Base-by-base conservation (phyloP, 2,329 filamentous ascomycete genomes). In the Canariomyces notabilis region DNA sequence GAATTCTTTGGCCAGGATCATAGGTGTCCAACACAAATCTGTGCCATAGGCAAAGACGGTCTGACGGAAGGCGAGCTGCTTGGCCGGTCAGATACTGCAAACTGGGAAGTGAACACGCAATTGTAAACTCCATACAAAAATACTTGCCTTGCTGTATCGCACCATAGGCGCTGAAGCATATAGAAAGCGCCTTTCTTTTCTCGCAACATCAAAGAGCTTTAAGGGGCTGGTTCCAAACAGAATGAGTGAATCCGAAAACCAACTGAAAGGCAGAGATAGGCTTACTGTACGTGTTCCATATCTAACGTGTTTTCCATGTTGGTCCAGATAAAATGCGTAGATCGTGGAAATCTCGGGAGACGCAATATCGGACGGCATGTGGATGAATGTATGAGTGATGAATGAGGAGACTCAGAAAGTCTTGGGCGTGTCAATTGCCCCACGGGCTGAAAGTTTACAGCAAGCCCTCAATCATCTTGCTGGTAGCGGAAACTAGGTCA, bases 1-100 rank as follows among this genome's bases (percentile, higher is more conserved):
- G 61, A 84, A 85, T 59, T 84, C 81, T 58, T 83, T 84, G 42
- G 81, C 80, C 3, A 84, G 67, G 44, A 84, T 79, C 83, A 87
- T 87, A 35, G 83, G 83, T 2, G 82, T 85, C 77, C 83, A 87
- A 54, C 77, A 80, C 6, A 87, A 61, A 61, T 87, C 82, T 14
- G 77, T 76, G 38, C 76, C 78, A 61, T 83, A 86, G 38, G 76
- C 69, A 51, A 80, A 73, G 3, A 82, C 79, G 0, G 83, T 82
- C 55, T 85, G 76, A 38, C 83, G 76, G 59, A 87, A 87, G 37
- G 83, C 82, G 34, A 87, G 74, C 75, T 84, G 52, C 58, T 22
- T 51, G 47, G 19, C 9, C 9, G 21, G 37, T 44, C n/a, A 49
- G 42, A 35, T 8, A 7, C 4, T 9, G n/a, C n/a, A 18, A 15